Evolutionary conservation across 2,329 filamentous ascomycete species (phyloP), one percentile per base, ranked within the genome.

Genomic region (Aspergillus vadensis): DNA sequence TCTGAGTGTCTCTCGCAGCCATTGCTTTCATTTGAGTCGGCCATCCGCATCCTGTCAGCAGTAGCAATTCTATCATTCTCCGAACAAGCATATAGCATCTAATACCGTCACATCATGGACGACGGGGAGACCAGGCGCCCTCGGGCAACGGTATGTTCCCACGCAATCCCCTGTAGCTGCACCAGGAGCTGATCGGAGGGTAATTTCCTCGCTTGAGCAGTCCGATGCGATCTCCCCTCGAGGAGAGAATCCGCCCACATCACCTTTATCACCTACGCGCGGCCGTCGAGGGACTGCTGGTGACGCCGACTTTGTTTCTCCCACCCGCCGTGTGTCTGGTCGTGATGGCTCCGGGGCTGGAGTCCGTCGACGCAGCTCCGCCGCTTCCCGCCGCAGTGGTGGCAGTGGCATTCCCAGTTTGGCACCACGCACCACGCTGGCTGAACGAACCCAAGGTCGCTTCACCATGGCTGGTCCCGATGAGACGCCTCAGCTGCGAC

Each of bases 381-480:
- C 49, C 8, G 50, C 63, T 19, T 63, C 68, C 3, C 64, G 67
- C 38, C 64, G 63, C 10, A 65, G 65, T 30, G 60, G 65, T 30
- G 60, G 56, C 9, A 63, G 66, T 23, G 60, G 57, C 19, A 47
- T 70, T 0, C 66, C 68, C 23, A 74, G 72, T 51, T 55, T 74
- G 27, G 59, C 58, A 12, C 65, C 65, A 10, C 69, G 65, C 21
- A 70, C 67, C 0, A 72, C 70, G 4, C 65, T 74, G 8, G 71
- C 72, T 0, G 57, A 72, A 65, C 71, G 7, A 56, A 73, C 72
- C 0, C 64, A 68, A 32, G 71, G 72, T 2, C 67, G 65, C 12
- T 75, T 74, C 59, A 74, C 73, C 1, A 60, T 74, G 21, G 73
- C 67, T 6, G 73, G 73, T 0, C 71, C 73, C 2, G 72, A 75